Evolutionary conservation across 371 early-diverging fungal genomes (phyloP).

Genomic region (Batkoa obscura): DNA sequence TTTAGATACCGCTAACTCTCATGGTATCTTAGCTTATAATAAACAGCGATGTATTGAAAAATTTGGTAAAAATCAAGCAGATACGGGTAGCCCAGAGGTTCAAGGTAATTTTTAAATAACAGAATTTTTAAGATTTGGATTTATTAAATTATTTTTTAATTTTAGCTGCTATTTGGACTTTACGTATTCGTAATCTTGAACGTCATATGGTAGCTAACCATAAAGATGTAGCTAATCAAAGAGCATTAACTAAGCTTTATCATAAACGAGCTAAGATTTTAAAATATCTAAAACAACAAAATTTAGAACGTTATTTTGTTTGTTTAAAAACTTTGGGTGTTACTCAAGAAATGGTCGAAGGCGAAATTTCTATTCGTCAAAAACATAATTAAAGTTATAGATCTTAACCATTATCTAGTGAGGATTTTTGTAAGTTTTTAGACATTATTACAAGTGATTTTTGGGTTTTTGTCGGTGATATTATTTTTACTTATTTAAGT

Average conservation of each 20-base stretch:
- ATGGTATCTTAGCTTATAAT: constrained; percentile 58
- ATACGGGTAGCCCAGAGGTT: constrained; percentile 86
- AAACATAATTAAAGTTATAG: not conserved
- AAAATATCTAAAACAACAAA: constrained; percentile 64
- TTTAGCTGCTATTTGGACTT: constrained; percentile 72
- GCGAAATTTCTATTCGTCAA: constrained; percentile 33
- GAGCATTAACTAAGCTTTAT: constrained; percentile 49
- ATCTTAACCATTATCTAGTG: too few species aligned
- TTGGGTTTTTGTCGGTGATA: too few species aligned
- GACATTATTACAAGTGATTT: too few species aligned
- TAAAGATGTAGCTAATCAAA: constrained; percentile 77
- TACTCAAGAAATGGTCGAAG: constrained; percentile 43
- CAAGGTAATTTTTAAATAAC: constrained; percentile 39
- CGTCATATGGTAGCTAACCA: constrained; percentile 51
- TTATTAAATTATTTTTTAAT: constrained; percentile 4
- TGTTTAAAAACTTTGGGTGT: constrained; percentile 53
- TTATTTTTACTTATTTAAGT: too few species aligned
- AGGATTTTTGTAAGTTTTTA: too few species aligned
- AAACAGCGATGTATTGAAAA: constrained; percentile 45
- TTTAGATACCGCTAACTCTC: constrained; percentile 57
- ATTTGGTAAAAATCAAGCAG: constrained; percentile 55
- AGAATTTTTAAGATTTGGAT: not conserved
- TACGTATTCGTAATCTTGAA: constrained; percentile 70
- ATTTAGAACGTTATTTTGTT: constrained; percentile 41
- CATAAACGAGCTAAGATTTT: constrained; percentile 73